A percentile compares a stretch with the other conserved stretches of the same genome.
Evolutionary conservation across 1,139 yeast species (phyloP).

Genomic region (Cylindricascospora bacillispora): DNA sequence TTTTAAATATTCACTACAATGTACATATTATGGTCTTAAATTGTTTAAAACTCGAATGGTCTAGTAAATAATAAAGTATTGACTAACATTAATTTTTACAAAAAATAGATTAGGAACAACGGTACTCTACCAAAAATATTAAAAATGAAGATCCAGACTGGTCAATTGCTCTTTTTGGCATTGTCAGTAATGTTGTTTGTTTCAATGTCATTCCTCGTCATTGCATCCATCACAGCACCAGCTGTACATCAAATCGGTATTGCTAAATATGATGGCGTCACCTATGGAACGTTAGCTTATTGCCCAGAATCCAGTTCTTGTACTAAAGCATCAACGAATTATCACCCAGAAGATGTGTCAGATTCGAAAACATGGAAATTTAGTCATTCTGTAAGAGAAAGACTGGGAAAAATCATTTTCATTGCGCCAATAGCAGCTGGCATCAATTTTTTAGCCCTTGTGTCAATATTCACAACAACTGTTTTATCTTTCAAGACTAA

Average conservation of each 20-base stretch:
- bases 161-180: conserved; percentile 2
- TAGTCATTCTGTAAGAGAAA: conserved; percentile 45
- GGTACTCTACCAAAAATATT: too few species aligned
- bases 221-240: conserved; percentile 52
- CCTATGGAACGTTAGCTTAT: conserved; percentile 81
- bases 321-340: conserved; percentile 39
- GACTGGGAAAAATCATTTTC: conserved; percentile 58
- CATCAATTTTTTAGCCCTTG: conserved; percentile 36
- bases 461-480: conserved; percentile 24
- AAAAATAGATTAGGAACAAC: too few species aligned
- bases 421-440: conserved; percentile 79
- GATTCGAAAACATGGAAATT: conserved; percentile 32
- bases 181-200: conserved; percentile 24
- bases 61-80: too few species aligned
- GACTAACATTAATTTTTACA: too few species aligned
- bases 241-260: conserved; percentile 39
- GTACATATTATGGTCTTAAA: too few species aligned
- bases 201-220: conserved; percentile 35
- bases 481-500: conserved; percentile 2
- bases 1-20: too few species aligned
- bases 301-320: conserved; percentile 41
- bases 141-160: too few species aligned
- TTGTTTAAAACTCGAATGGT: too few species aligned
- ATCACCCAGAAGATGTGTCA: conserved; percentile 25
- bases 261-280: conserved; percentile 37